Evolutionary conservation across 1,139 yeast species (phyloP), one percentile per base, ranked within the genome.

Genomic region (Meyerozyma sp.): DNA sequence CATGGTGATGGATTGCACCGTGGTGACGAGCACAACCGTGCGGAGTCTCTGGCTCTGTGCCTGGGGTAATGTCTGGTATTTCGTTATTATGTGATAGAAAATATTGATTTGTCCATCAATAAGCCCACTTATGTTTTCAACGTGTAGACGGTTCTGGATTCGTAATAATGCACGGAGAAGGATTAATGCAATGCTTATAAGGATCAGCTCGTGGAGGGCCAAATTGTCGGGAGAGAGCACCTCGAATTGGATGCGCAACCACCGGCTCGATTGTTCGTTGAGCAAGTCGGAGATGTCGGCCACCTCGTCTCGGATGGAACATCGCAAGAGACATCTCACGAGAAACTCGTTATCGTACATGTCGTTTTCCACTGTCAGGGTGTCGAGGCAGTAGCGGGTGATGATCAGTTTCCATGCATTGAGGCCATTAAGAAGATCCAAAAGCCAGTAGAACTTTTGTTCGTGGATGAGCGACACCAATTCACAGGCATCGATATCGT

Each of bases 371-470:
- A n/a, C 40, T 40, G 28, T 9, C 44, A 47, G 30, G 40, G 44
- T 50, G 30, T 52, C 48, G 10, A 67, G 46, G 46, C 74, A 68
- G 45, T 65, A 65, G 21, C 55, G 50, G 1, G 77, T 75, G 3
- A 72, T 53, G n/a, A 65, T 50, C 36, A 61, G 56, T 46, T 67
- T 66, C 76, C 76, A 72, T n/a, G 70, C 55, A 40, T 55, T 50
- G 39, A 67, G 46, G 21, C 67, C 76, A 44, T 71, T 71, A 45
- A 70, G 66, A 25, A 69, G 51, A 50, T 72, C 77, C 13, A 71
- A 56, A 8, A 70, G 44, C 74, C 74, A 69, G 49, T 62, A 63
- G 46, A 66, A 68, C 43, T 61, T 62, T 43, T 70, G 71, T 13
- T 51, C 48, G 35, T 65, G 69, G 20, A 70, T 52, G 30, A 66